Base-by-base conservation (phyloP, 140 eudicot species). In the Bidens hawaiensis region DNA sequence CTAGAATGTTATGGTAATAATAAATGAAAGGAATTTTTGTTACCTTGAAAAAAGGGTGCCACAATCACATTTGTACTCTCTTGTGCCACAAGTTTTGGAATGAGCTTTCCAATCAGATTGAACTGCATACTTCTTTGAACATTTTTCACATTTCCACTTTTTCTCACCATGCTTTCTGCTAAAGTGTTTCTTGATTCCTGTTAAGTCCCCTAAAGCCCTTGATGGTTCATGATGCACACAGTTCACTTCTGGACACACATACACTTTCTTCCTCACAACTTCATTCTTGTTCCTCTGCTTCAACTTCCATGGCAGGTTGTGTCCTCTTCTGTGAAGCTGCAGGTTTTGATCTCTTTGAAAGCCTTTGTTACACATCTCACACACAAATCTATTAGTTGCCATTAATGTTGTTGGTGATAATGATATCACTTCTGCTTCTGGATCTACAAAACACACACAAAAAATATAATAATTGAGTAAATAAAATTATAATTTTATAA, bases 101-200 rank as follows among this genome's bases (percentile, higher is more conserved):
- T 93, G 99, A 72, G 99, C 97, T 85, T 93, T 93, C 99, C 99
- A 88, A 69, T 93, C 99, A 5, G 99, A 93, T 81, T 88, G 99
- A 93, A 93, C 99, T 3, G 99, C 99, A 55, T 93, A 93, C 22
- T 80, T 73, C 82, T 93, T 93, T 26, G 94, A 83, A 46, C 99
- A 93, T 31, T 93, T 93, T 13, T 93, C 97, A 75, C 99, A 93
- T 83, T 93, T 93, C 95, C 95, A 93, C 49, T 88, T 91, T 69
- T 91, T 91, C 53, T 91, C 98, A 15, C 98, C 98, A 73, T 91
- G 98, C 60, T 91, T 91, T 74, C 98, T 87, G 87, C 87, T 51
- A 71, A 87, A 91, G 71, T 93, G 99, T 43, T 93, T 93, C 76
- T 93, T 93, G 75, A 93, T 88, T 7, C 99, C 99, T 8, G 99